Percentiles rank a stretch among this genome's conserved stretches.
Evolutionary conservation across 1,284 basidiomycete species (phyloP).

Genomic region (Rhizoctonia solani): DNA sequence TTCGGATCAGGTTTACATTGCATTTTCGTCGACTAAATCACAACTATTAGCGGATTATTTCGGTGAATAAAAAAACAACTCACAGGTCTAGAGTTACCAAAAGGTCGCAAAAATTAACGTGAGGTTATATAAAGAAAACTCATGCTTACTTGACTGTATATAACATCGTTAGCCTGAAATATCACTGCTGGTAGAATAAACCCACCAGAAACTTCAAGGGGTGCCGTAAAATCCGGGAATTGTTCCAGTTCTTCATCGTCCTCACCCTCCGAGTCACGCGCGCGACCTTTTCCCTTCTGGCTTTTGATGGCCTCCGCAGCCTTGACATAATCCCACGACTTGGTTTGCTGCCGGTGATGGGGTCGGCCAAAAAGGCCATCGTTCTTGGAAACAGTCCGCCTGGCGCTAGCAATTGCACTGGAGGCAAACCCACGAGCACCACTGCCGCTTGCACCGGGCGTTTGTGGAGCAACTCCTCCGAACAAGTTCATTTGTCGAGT

Average conservation of each 20-base stretch:
- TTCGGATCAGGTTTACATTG: conserved; percentile 74
- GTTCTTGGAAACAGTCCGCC: conserved; percentile 9
- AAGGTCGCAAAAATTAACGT: no score
- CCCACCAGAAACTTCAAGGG: conserved; percentile 1
- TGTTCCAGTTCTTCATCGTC: conserved; percentile 31
- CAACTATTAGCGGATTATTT: background rate
- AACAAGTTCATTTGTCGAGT: conserved; percentile 33
- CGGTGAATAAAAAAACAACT: background rate
- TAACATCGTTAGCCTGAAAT: no score
- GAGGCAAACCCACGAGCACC: conserved; percentile 6
- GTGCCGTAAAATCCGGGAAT: conserved; percentile 26
- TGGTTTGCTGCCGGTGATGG: conserved; percentile 29
- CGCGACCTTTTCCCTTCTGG: conserved; percentile 28
- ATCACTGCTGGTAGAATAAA: no score
- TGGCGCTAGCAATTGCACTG: conserved; percentile 8
- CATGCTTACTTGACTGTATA: conserved; percentile 25
- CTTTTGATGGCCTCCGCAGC: conserved; percentile 19
- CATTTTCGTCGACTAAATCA: conserved; percentile 68
- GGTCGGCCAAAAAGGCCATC: conserved; percentile 32
- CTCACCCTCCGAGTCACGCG: conserved; percentile 9
- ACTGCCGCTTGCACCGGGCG: conserved; percentile 28
- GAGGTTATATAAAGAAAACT: no score
- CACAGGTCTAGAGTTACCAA: conserved; percentile 12
- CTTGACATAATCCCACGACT: conserved; percentile 32
- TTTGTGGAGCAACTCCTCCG: conserved; percentile 26